These are phyloP conservation scores for Penicillium roqueforti DNA, from an alignment of 495 filamentous ascomycete species.

Conservation along the genomic window DNA sequence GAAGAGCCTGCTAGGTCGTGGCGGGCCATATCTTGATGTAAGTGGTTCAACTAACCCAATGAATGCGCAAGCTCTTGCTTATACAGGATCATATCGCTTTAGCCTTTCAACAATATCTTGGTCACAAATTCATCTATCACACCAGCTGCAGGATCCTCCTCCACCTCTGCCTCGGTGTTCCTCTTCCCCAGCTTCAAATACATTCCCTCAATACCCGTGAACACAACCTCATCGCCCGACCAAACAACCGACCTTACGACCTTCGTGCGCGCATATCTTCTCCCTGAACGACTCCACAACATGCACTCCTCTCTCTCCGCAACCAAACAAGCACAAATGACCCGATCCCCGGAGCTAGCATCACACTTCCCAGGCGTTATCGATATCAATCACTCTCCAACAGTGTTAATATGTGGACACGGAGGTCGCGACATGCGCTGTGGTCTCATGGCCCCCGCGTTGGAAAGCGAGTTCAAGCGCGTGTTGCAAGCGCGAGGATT, in stretches of 20 bases:
- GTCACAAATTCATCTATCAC: slow-evolving; percentile 67
- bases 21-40: slow-evolving; percentile 68
- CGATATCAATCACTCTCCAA: slow-evolving; percentile 58
- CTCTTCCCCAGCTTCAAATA: slow-evolving; percentile 78
- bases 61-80: background rate
- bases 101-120: slow-evolving; percentile 79
- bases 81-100: background rate
- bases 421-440: slow-evolving; percentile 74
- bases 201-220: slow-evolving; percentile 59
- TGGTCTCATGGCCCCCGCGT: slow-evolving; percentile 69
- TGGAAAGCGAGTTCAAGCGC: slow-evolving; percentile 63
- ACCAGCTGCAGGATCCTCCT: slow-evolving; percentile 35
- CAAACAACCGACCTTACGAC: slow-evolving; percentile 24
- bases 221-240: slow-evolving; percentile 9
- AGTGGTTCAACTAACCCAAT: slow-evolving; percentile 27
- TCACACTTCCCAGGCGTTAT: slow-evolving; percentile 37
- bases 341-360: slow-evolving; percentile 28
- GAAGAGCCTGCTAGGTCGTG: slow-evolving; percentile 61
- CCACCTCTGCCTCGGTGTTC: slow-evolving; percentile 56
- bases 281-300: slow-evolving; percentile 56
- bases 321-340: slow-evolving; percentile 26
- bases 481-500: slow-evolving; percentile 40
- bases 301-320: slow-evolving; percentile 51
- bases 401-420: slow-evolving; percentile 84
- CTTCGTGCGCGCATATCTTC: slow-evolving; percentile 39